Conservation (phyloP, 75 land plant species). For the Pinus tabuliformis region DNA sequence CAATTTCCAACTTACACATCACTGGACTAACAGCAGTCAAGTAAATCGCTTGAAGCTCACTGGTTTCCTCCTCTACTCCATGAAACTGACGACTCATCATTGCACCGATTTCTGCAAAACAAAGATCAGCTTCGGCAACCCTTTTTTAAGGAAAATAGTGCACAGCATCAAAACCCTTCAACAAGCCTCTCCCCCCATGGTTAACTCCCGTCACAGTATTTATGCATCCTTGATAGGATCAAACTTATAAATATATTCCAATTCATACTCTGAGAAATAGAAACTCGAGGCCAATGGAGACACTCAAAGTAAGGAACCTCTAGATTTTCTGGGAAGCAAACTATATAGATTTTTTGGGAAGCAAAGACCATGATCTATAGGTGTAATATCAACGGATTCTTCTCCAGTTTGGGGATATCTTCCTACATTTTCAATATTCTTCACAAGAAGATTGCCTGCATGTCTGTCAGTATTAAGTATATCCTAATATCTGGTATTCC, state of each 20-base stretch:
- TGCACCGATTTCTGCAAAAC: conserved; percentile 73
- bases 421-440: too few species aligned
- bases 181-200: conserved; percentile 77
- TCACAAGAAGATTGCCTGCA: too few species aligned
- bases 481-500: too few species aligned
- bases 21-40: conserved; percentile 35
- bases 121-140: conserved; percentile 58
- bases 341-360: conserved; percentile 25
- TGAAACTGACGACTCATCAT: conserved; percentile 83
- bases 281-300: conserved; percentile 87
- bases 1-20: conserved; percentile 17
- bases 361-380: conserved; percentile 43
- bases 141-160: conserved; percentile 64
- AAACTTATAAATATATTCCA: conserved; percentile 58
- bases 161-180: conserved; percentile 67
- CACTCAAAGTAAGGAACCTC: conserved; percentile 69
- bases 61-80: conserved; percentile 62
- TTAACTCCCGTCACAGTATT: conserved; percentile 55
- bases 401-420: too few species aligned
- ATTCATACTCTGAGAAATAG: conserved; percentile 83
- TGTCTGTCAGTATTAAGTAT: too few species aligned
- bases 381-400: conserved; percentile 55
- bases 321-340: conserved; percentile 26
- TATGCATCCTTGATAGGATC: conserved; percentile 52
- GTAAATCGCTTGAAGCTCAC: conserved; percentile 73